phyloP scores from a whole-genome alignment of 306 rosid genomes.

The Phaseolus lunatus region DNA sequence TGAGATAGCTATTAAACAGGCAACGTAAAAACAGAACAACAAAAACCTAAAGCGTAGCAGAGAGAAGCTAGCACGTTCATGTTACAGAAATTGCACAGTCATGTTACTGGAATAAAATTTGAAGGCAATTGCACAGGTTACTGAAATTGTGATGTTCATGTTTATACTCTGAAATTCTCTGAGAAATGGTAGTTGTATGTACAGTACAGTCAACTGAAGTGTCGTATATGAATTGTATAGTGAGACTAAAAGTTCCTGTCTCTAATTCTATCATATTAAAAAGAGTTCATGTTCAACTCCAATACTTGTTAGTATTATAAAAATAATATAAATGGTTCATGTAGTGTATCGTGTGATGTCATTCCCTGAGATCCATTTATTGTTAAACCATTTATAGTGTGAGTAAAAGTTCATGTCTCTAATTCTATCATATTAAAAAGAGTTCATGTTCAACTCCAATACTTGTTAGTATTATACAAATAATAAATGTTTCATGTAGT shows the following conservation, averaged over 20 bases:
- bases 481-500: background rate
- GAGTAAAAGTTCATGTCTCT: background rate
- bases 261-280: background rate
- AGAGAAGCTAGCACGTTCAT: too few species aligned
- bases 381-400: too few species aligned
- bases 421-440: background rate
- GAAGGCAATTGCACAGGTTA: background rate
- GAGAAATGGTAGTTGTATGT: background rate
- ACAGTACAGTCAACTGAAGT: background rate
- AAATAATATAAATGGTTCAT: too few species aligned
- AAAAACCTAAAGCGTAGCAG: too few species aligned
- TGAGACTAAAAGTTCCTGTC: background rate
- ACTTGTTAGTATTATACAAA: background rate
- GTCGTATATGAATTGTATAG: too few species aligned
- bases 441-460: background rate
- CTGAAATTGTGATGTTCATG: background rate
- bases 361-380: background rate
- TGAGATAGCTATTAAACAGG: too few species aligned
- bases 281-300: background rate
- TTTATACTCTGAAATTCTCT: too few species aligned
- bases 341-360: background rate
- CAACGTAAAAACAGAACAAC: too few species aligned
- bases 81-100: too few species aligned
- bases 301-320: background rate
- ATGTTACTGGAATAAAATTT: too few species aligned